Base-by-base conservation (phyloP, 2,329 filamentous ascomycete species). In the Penicillium brasilianum region DNA sequence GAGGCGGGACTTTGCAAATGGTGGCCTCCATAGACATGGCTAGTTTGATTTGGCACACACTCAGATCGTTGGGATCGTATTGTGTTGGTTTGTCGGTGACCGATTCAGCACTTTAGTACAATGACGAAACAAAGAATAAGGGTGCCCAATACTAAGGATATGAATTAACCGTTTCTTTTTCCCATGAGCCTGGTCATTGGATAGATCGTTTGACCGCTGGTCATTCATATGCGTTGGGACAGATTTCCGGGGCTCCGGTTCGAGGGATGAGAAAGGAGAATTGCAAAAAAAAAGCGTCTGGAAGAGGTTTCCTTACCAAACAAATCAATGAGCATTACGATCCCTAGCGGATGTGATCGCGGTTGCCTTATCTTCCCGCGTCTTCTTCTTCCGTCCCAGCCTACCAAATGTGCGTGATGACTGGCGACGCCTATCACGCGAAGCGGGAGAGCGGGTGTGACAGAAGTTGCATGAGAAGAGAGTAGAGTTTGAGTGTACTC, bases 151-250 rank as follows among this genome's bases (percentile, higher is more conserved):
- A 10, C 39, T 43, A 20, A 22, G 39, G 18, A 2, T 3, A 20
- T 43, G 34, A 20, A 10, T 53, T n/a, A 39, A 37, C 20, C 50
- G 28, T 37, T 39, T 37, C 22, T 22, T 51, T 36, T 51, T 43
- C 55, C 61, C 59, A 57, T n/a, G 50, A 60, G 41, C 62, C 57
- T 6, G 56, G 59, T 60, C 54, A 61, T 59, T 46, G 58, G 63
- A 56, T 59, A 34, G 10, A 43, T 22, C 9, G 20, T 13, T 51
- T 18, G 34, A 25, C 22, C 20, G 9, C 28, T 16, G 4, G 14
- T 18, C 36, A 46, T 39, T 59, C 36, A 50, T 44, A 48, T 56
- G 2, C 25, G 39, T 36, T 16, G 41, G 39, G 53, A 58, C 10
- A 52, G 43, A 18, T 46, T 30, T 61, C 44, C 50, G 30, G 22